phyloP scores from a whole-genome alignment of 495 filamentous ascomycete species.

The Lasiosphaeris hirsuta region DNA sequence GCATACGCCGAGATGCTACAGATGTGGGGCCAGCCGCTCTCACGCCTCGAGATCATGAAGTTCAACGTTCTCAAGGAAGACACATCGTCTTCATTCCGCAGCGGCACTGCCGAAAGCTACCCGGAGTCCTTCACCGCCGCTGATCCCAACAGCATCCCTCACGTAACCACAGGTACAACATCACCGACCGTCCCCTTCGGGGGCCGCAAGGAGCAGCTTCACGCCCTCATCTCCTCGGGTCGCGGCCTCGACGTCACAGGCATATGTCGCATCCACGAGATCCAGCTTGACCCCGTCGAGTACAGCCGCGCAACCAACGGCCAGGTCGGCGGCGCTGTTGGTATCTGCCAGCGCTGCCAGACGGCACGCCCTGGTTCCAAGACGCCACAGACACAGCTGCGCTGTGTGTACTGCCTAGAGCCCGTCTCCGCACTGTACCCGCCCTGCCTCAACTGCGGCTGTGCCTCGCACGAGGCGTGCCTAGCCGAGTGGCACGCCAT shows the following conservation, averaged over 20 bases:
- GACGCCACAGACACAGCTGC: constrained; percentile 48
- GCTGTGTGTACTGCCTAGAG: constrained; percentile 58
- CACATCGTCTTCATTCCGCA: constrained; percentile 21
- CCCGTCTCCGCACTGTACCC: constrained; percentile 54
- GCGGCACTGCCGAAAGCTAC: constrained; percentile 26
- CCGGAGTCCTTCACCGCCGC: constrained; percentile 30
- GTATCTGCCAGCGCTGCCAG: constrained; percentile 48
- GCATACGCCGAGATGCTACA: constrained; percentile 79
- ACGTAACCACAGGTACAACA: constrained; percentile 21
- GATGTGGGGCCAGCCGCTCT: constrained; percentile 74
- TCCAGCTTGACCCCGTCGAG: constrained; percentile 48
- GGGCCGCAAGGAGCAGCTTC: constrained; percentile 44
- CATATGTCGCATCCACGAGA: constrained; percentile 56
- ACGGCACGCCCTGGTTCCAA: constrained; percentile 37
- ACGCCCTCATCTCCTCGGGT: constrained; percentile 36
- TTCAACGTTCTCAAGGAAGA: constrained; percentile 63
- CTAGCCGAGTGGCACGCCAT: constrained; percentile 50
- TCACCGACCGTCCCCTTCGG: constrained; percentile 45
- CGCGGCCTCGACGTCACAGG: constrained; percentile 58
- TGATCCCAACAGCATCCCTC: constrained; percentile 19
- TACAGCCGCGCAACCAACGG: constrained; percentile 29
- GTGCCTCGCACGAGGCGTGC: constrained; percentile 53
- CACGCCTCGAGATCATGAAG: constrained; percentile 78
- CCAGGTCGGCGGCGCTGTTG: constrained; percentile 46
- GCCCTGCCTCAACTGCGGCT: constrained; percentile 60